A percentile compares a stretch with the other conserved stretches of the same genome.
Evolutionary conservation across 2,329 filamentous ascomycete genomes (phyloP).

Genomic region (Microcyclospora tardicrescens): DNA sequence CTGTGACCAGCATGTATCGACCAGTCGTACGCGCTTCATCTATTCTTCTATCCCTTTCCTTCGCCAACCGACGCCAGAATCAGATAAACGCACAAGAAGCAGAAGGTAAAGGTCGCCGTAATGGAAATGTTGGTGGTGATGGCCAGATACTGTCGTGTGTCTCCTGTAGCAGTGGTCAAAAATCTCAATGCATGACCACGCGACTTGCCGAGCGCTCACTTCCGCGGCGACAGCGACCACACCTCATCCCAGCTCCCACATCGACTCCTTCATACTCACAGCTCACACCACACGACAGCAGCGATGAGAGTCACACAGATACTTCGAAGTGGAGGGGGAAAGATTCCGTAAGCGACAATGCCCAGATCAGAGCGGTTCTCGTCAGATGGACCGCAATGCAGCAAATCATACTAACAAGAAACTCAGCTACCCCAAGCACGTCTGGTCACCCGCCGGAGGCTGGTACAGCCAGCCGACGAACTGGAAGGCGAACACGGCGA

Average conservation of each 20-base stretch:
- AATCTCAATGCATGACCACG: conserved; percentile 1
- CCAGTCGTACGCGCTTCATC: conserved; percentile 39
- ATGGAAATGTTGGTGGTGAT: neutral
- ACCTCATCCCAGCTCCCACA: conserved; percentile 5
- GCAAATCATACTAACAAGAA: too few species aligned
- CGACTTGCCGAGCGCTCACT: conserved; percentile 1
- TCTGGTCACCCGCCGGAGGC: conserved; percentile 96
- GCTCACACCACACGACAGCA: conserved; percentile 3
- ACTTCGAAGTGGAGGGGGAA: conserved; percentile 60
- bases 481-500: conserved; percentile 84
- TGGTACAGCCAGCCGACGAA: conserved; percentile 94
- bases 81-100: too few species aligned
- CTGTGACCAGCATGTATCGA: conserved; percentile 12
- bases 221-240: neutral
- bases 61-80: too few species aligned
- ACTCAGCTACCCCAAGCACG: conserved; percentile 39
- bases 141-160: too few species aligned
- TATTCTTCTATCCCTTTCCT: conserved; percentile 2
- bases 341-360: conserved; percentile 47
- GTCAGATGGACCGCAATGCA: too few species aligned
- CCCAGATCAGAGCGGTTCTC: too few species aligned
- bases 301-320: conserved; percentile 20
- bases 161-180: neutral
- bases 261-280: conserved; percentile 4
- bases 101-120: too few species aligned